Percentiles rank a stretch among this genome's conserved stretches.
These are phyloP conservation scores for Ceratocystis diversiconidia DNA, from an alignment of 2,329 filamentous ascomycete genomes.

Conservation along the genomic window DNA sequence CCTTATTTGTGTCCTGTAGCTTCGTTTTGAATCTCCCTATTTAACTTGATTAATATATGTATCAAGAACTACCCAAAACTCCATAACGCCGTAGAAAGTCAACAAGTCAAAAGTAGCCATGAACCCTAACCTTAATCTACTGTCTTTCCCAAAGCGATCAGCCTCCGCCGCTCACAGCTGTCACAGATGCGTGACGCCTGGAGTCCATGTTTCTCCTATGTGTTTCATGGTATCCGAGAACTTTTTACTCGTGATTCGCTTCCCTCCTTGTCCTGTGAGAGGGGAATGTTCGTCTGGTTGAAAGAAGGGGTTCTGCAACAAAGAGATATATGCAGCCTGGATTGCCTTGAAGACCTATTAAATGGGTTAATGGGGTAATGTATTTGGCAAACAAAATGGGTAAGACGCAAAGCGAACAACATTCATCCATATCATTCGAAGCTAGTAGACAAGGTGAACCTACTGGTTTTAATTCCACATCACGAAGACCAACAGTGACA, in stretches of 20 bases:
- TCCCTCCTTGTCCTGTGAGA: conserved; percentile 36
- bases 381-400: neutral
- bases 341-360: conserved; percentile 62
- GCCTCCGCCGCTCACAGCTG: neutral
- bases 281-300: conserved; percentile 72
- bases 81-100: conserved; percentile 22
- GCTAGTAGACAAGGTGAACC: neutral
- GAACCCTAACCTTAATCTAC: conserved; percentile 16
- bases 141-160: neutral
- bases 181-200: conserved; percentile 51
- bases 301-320: conserved; percentile 92
- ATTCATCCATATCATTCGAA: conserved; percentile 27
- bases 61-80: conserved; percentile 1
- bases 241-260: conserved; percentile 64
- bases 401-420: neutral
- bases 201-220: conserved; percentile 75
- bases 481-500: conserved; percentile 53
- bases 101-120: conserved; percentile 15
- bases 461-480: conserved; percentile 72
- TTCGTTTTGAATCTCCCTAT: neutral
- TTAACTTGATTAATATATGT: neutral
- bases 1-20: neutral
- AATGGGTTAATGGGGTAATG: neutral
- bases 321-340: conserved; percentile 77
- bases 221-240: conserved; percentile 73